Conservation (phyloP, 345 rosid species). For the Moricandia moricandioides region DNA sequence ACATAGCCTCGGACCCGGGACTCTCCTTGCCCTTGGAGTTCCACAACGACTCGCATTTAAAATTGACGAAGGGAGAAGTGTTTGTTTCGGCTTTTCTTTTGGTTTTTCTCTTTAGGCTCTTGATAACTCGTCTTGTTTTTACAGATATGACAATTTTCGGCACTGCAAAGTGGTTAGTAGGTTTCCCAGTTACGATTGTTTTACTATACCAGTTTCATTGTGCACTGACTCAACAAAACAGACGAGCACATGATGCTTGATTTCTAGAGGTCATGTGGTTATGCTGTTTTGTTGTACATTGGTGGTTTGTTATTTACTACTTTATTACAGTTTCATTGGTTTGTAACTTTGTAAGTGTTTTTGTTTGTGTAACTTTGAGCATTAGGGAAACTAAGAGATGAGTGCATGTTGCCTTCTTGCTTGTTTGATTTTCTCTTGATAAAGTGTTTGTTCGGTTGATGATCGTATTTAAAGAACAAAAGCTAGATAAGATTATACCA, state of each 20-base stretch:
- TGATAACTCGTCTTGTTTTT: slow-evolving; percentile 12
- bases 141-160: slow-evolving; percentile 2
- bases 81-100: slow-evolving; percentile 1
- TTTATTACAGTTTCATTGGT: background rate
- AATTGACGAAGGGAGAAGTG: slow-evolving; percentile 9
- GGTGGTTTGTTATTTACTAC: background rate
- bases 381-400: background rate
- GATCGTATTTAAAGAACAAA: background rate
- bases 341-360: background rate
- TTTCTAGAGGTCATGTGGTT: background rate
- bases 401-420: background rate
- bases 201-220: slow-evolving; percentile 8
- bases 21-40: background rate
- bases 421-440: background rate
- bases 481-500: background rate
- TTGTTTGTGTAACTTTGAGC: background rate
- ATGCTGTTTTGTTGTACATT: background rate
- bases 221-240: background rate
- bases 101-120: slow-evolving; percentile 16
- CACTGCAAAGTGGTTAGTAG: slow-evolving; percentile 19
- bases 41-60: background rate
- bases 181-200: slow-evolving; percentile 16
- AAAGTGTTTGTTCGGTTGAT: background rate
- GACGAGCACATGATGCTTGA: background rate
- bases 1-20: background rate